Conservation (phyloP, 768 basidiomycete species). For the Naematelia aurantialba region DNA sequence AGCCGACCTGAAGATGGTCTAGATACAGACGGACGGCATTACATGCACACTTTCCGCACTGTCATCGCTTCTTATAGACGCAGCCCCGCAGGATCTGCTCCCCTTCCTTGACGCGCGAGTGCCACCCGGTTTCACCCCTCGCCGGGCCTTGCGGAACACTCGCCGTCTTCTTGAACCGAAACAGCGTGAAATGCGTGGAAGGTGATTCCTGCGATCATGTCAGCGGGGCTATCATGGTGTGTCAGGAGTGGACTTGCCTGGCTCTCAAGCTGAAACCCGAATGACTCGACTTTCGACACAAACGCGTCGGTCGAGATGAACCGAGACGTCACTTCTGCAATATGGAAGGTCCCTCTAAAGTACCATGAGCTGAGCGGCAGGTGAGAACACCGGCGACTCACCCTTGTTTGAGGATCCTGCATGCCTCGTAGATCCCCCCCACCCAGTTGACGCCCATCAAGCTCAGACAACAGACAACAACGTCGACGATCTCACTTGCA, state of each 20-base stretch:
- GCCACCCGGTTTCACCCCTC: constrained; percentile 42
- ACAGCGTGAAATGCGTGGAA: constrained; percentile 51
- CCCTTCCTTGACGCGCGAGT: constrained; percentile 42
- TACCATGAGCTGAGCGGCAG: not conserved
- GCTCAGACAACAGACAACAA: constrained; percentile 88
- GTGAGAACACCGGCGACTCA: constrained; percentile 52
- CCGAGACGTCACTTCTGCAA: constrained; percentile 51
- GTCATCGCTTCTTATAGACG: constrained; percentile 51
- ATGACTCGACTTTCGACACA: constrained; percentile 42
- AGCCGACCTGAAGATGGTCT: no score
- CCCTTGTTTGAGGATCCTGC: constrained; percentile 80
- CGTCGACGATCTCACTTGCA: constrained; percentile 77
- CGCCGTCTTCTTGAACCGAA: constrained; percentile 43
- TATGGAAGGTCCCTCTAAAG: constrained; percentile 25
- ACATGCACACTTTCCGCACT: not conserved
- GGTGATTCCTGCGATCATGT: constrained; percentile 36
- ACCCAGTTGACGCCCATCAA: constrained; percentile 98
- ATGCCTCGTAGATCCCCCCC: constrained; percentile 79
- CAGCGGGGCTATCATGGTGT: not conserved
- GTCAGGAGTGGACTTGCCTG: constrained; percentile 22
- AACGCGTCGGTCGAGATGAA: constrained; percentile 47
- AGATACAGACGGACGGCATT: no score
- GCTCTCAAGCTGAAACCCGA: constrained; percentile 46
- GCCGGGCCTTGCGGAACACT: constrained; percentile 38
- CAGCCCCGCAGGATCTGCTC: constrained; percentile 49